These are phyloP conservation scores for Corchorus capsularis DNA, from an alignment of 345 rosid species.

Conservation along the genomic window DNA sequence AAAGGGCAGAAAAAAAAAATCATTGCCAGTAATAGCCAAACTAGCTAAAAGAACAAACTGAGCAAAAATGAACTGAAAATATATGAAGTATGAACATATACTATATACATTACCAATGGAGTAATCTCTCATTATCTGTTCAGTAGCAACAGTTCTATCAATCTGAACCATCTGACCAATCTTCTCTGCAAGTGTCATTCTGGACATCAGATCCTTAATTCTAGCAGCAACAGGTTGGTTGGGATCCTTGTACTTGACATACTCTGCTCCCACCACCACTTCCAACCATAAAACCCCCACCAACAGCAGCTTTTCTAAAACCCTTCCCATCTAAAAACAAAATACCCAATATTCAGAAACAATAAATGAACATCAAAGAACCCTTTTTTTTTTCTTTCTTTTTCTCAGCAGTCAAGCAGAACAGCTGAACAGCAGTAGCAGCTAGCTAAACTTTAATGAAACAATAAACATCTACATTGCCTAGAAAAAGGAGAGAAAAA, in stretches of 20 bases:
- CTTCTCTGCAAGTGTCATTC: constrained; percentile 61
- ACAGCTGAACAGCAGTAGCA: neutral
- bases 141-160: constrained; percentile 49
- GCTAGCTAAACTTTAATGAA: neutral
- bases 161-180: constrained; percentile 66
- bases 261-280: constrained; percentile 38
- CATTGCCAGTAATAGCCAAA: neutral
- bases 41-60: neutral
- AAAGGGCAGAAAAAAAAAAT: neutral
- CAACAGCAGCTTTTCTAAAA: constrained; percentile 25
- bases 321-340: constrained; percentile 31
- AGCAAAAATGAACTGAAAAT: neutral
- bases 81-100: too few species aligned
- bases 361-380: neutral
- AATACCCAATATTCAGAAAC: constrained; percentile 9
- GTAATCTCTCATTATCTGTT: constrained; percentile 44
- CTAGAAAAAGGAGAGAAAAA: neutral
- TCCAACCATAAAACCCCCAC: constrained; percentile 30
- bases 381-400: too few species aligned
- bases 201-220: constrained; percentile 41
- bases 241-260: constrained; percentile 51
- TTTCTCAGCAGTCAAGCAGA: constrained; percentile 13
- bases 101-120: constrained; percentile 37
- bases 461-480: constrained; percentile 2
- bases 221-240: constrained; percentile 44